phyloP scores from a whole-genome alignment of 169 alveolate genomes.

The Plasmodium gonderi region DNA sequence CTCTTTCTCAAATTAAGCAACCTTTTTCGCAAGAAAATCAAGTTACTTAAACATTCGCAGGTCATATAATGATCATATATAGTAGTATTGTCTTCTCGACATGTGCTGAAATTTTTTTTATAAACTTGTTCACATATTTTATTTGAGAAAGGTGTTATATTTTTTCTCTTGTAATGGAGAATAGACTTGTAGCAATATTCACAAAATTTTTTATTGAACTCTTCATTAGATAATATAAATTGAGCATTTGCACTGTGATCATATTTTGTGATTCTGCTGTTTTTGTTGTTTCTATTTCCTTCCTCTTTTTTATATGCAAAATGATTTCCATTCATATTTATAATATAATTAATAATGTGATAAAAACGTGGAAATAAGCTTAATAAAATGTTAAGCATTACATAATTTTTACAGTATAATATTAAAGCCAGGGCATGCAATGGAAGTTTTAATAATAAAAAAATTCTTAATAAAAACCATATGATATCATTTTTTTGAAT shows the following conservation, averaged over 20 bases:
- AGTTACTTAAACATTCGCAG: conserved; percentile 45
- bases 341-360: conserved; percentile 61
- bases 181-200: conserved; percentile 57
- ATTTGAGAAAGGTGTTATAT: conserved; percentile 24
- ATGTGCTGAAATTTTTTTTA: conserved; percentile 15
- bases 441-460: conserved; percentile 58
- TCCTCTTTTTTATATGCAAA: conserved; percentile 32
- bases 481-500: conserved; percentile 58
- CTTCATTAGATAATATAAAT: conserved; percentile 16
- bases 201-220: conserved; percentile 54
- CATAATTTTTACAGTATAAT: conserved; percentile 72
- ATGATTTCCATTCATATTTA: conserved; percentile 66
- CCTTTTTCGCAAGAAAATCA: conserved; percentile 46
- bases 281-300: background rate
- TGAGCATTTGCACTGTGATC: background rate
- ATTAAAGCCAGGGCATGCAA: conserved; percentile 69
- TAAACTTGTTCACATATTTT: conserved; percentile 11
- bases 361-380: conserved; percentile 53
- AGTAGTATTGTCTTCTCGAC: background rate
- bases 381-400: conserved; percentile 40
- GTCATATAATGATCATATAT: conserved; percentile 70
- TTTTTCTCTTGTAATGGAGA: conserved; percentile 40
- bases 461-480: conserved; percentile 72
- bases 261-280: background rate
- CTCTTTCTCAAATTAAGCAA: conserved; percentile 24